Percentiles rank a stretch among this genome's conserved stretches.
Conservation (phyloP, 2,329 filamentous ascomycete genomes). For the Fusarium sp. region DNA sequence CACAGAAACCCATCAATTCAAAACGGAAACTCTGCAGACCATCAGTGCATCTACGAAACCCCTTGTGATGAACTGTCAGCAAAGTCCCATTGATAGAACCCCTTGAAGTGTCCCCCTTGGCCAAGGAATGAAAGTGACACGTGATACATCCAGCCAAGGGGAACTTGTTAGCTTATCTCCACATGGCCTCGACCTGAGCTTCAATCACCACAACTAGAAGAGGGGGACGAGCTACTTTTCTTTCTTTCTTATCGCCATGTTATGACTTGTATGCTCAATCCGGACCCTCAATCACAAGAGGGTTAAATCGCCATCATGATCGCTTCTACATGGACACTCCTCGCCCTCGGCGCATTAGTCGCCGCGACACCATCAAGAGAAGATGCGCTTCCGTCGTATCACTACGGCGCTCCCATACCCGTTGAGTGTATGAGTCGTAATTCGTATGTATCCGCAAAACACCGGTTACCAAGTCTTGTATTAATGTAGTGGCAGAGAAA, state of each 20-base stretch:
- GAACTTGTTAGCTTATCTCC: constrained; percentile 41
- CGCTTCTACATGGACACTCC: constrained; percentile 25
- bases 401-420: constrained; percentile 73
- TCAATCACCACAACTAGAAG: background rate
- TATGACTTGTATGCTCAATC: constrained; percentile 18
- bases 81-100: too few relatives aligned
- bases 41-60: too few relatives aligned
- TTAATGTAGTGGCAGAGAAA: constrained; percentile 48
- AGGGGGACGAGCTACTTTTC: background rate
- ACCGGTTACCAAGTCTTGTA: too few relatives aligned
- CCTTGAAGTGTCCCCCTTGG: background rate
- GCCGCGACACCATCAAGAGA: constrained; percentile 48
- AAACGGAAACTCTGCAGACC: background rate
- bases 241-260: constrained; percentile 32
- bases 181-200: constrained; percentile 24
- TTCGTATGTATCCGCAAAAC: constrained; percentile 61
- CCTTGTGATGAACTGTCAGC: too few relatives aligned
- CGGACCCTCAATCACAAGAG: constrained; percentile 17
- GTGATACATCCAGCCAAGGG: constrained; percentile 42
- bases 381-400: constrained; percentile 67
- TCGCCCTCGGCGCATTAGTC: constrained; percentile 44
- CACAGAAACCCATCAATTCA: background rate
- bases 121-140: constrained; percentile 22
- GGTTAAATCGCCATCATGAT: constrained; percentile 30
- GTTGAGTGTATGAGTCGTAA: constrained; percentile 81